phyloP scores from a whole-genome alignment of 1,284 basidiomycete genomes.

The Rhizopogon parksii region DNA sequence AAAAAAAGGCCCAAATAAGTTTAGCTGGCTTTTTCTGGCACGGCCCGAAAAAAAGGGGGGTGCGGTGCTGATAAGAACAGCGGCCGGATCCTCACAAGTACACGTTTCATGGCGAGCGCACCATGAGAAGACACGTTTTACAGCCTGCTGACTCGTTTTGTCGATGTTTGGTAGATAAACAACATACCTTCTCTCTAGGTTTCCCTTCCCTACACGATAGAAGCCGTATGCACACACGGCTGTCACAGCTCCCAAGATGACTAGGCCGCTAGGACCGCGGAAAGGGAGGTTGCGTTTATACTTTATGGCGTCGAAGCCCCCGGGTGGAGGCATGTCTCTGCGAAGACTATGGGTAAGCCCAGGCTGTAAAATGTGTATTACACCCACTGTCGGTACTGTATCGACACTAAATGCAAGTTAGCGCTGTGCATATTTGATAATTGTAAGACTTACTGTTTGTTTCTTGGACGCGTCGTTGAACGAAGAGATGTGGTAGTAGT shows the following conservation, averaged over 20 bases:
- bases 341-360: conserved; percentile 14
- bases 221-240: conserved; percentile 89
- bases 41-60: conserved; percentile 30
- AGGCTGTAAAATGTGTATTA: conserved; percentile 2
- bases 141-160: conserved; percentile 48
- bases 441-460: conserved; percentile 3
- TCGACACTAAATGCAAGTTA: conserved; percentile 43
- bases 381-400: conserved; percentile 60
- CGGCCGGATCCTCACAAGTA: conserved; percentile 60
- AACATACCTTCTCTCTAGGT: conserved; percentile 86
- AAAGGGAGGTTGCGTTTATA: conserved; percentile 96
- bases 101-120: conserved; percentile 60
- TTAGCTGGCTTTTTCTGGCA: conserved; percentile 31
- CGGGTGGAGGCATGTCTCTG: conserved; percentile 94
- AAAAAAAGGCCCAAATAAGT: conserved; percentile 31
- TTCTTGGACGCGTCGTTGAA: neutral
- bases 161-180: conserved; percentile 18
- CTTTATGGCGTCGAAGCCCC: conserved; percentile 89
- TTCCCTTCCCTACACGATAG: conserved; percentile 86
- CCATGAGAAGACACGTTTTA: conserved; percentile 48
- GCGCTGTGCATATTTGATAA: neutral
- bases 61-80: conserved; percentile 38
- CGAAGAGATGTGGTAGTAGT: no score
- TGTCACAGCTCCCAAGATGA: conserved; percentile 80
- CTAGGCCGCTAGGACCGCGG: conserved; percentile 84